Evolutionary conservation across 768 basidiomycete genomes (phyloP).

Genomic region (Lentinus brumalis): DNA sequence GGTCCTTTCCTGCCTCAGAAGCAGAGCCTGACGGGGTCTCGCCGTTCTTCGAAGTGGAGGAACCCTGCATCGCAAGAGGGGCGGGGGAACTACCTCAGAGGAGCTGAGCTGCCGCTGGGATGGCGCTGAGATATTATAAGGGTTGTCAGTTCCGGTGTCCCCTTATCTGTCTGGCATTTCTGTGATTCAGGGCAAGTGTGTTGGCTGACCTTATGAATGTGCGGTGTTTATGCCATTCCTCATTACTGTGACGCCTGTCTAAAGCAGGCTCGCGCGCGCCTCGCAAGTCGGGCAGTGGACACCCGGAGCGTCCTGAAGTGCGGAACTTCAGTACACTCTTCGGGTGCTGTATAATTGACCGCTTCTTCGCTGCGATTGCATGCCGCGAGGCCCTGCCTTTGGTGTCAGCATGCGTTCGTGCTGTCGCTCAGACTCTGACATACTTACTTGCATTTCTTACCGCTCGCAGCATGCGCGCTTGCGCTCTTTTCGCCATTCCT

Average conservation of each 20-base stretch:
- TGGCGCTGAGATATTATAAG: background rate
- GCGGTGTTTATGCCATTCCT: conserved; percentile 17
- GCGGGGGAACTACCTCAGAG: background rate
- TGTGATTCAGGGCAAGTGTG: background rate
- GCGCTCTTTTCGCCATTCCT: conserved; percentile 16
- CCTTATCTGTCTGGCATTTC: background rate
- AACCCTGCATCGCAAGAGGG: background rate
- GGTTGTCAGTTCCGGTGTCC: background rate
- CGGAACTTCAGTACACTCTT: background rate
- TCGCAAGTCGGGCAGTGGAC: background rate
- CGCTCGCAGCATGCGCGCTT: background rate
- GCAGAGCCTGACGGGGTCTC: background rate
- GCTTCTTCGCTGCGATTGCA: background rate
- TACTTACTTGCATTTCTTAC: background rate
- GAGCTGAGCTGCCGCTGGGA: background rate
- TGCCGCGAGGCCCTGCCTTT: background rate
- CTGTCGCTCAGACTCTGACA: too few species aligned
- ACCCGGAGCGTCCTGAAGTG: background rate
- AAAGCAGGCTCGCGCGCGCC: background rate
- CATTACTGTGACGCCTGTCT: background rate
- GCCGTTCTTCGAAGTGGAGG: background rate
- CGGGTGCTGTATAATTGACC: background rate
- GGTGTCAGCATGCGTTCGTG: background rate
- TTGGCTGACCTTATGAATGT: background rate
- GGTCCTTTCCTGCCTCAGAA: background rate